Conservation (phyloP, 306 rosid species). For the Cyclanthera cordifolia region DNA sequence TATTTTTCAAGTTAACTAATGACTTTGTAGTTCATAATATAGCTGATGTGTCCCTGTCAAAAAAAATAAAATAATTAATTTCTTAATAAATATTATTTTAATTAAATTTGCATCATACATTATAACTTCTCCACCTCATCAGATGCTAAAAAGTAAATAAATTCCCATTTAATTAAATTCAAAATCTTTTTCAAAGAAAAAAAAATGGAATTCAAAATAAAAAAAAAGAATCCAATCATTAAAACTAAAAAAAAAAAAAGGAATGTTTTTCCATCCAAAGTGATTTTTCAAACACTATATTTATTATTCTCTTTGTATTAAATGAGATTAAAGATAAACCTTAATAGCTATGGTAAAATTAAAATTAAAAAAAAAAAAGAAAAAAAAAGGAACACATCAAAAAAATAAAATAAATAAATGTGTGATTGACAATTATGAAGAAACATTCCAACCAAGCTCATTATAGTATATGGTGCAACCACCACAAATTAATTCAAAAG, state of each 20-base stretch:
- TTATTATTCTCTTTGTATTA: neutral
- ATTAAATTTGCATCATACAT: neutral
- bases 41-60: neutral
- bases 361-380: no score
- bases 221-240: neutral
- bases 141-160: neutral
- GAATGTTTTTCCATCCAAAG: neutral
- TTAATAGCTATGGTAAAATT: no score
- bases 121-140: conserved; percentile 1
- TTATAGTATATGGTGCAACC: no score
- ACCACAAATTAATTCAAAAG: no score
- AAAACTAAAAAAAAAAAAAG: no score
- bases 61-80: neutral
- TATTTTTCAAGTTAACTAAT: neutral
- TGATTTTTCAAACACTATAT: neutral
- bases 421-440: no score
- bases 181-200: no score
- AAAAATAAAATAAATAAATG: no score
- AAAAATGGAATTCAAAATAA: neutral
- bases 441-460: no score
- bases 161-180: neutral
- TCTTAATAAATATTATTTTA: neutral
- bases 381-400: no score
- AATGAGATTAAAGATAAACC: no score
- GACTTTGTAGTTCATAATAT: neutral